These are phyloP conservation scores for Penicillium waksmanii DNA, from an alignment of 495 filamentous ascomycete species.

Conservation along the genomic window DNA sequence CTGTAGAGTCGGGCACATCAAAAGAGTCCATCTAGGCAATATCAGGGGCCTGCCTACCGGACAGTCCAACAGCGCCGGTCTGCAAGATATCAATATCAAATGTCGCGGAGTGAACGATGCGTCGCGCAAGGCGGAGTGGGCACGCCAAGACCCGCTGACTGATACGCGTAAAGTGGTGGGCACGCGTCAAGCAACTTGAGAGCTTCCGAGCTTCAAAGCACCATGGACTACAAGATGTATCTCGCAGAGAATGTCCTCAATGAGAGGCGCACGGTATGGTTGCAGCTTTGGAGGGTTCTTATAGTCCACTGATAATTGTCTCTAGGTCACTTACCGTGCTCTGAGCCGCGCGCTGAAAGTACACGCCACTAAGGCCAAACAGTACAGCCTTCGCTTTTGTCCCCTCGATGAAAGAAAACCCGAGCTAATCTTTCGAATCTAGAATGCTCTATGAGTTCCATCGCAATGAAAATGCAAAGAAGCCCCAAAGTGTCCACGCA, in stretches of 20 bases:
- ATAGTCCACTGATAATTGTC: slow-evolving; percentile 4
- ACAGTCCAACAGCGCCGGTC: not conserved
- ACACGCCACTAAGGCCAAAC: slow-evolving; percentile 81
- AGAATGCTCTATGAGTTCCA: slow-evolving; percentile 95
- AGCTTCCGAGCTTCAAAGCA: slow-evolving; percentile 13
- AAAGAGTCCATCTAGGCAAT: slow-evolving; percentile 48
- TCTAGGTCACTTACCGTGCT: slow-evolving; percentile 81
- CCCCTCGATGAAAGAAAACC: not conserved
- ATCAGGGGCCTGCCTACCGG: not conserved
- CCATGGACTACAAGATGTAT: slow-evolving; percentile 65
- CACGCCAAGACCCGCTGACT: slow-evolving; percentile 52
- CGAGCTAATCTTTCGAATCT: slow-evolving; percentile 3
- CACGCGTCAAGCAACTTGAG: slow-evolving; percentile 40
- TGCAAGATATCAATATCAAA: not conserved
- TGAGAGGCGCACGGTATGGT: slow-evolving; percentile 69
- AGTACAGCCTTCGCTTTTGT: slow-evolving; percentile 50
- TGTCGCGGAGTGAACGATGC: slow-evolving; percentile 5
- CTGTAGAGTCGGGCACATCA: slow-evolving; percentile 84
- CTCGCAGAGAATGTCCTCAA: slow-evolving; percentile 76
- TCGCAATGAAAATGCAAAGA: slow-evolving; percentile 74
- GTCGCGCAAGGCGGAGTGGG: slow-evolving; percentile 17
- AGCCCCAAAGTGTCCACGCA: slow-evolving; percentile 74
- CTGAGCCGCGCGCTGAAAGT: slow-evolving; percentile 79
- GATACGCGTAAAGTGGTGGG: slow-evolving; percentile 55
- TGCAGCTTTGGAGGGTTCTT: not conserved